phyloP scores from a whole-genome alignment of 257 asterid genomes.

The Haberlea rhodopensis region DNA sequence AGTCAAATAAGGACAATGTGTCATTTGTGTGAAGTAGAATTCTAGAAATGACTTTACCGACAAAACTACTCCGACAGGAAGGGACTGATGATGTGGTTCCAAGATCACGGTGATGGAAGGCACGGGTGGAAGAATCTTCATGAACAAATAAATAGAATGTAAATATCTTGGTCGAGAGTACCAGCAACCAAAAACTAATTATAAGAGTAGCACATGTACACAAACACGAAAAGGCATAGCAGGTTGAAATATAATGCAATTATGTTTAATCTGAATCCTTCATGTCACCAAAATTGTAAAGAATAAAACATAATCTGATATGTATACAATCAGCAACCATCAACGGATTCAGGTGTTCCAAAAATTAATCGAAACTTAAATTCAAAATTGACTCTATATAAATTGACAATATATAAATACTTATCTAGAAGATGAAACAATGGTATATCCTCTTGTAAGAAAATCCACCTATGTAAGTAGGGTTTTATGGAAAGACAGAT shows the following conservation, averaged over 20 bases:
- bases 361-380: too few relatives aligned
- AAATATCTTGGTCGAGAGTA: constrained; percentile 6
- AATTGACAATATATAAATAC: too few relatives aligned
- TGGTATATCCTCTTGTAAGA: background rate
- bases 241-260: background rate
- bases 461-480: background rate
- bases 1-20: background rate
- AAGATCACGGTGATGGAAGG: constrained; percentile 69
- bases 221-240: background rate
- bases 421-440: background rate
- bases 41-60: constrained; percentile 49
- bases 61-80: constrained; percentile 65
- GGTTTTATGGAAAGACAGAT: too few relatives aligned
- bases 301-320: too few relatives aligned
- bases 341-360: background rate
- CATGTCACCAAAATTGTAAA: background rate
- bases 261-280: background rate
- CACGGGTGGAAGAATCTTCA: constrained; percentile 86
- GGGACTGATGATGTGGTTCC: constrained; percentile 71
- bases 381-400: too few relatives aligned
- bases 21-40: background rate
- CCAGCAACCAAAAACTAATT: background rate
- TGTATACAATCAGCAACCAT: background rate
- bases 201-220: background rate
- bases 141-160: background rate